These are phyloP conservation scores for Leavenworthia alabamica DNA, from an alignment of 345 rosid genomes.

Conservation along the genomic window DNA sequence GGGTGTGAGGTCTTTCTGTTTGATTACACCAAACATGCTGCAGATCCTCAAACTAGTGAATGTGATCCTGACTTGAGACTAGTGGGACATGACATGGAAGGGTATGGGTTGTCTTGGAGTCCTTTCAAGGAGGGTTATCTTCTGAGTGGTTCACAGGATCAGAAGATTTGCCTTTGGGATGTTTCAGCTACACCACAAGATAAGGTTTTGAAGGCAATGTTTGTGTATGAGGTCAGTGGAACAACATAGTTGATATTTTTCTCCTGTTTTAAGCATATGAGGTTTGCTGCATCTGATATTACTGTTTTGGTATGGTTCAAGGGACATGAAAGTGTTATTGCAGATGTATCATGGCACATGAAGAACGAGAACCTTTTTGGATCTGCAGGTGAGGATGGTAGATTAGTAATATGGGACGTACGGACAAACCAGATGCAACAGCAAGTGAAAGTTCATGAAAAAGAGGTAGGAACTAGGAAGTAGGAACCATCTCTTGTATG, in stretches of 20 bases:
- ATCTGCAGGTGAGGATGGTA: conserved; percentile 86
- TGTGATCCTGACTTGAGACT: conserved; percentile 81
- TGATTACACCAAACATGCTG: conserved; percentile 52
- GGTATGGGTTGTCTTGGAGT: conserved; percentile 93
- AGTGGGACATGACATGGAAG: conserved; percentile 86
- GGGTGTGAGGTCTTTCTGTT: conserved; percentile 69
- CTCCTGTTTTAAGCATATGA: background rate
- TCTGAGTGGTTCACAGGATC: conserved; percentile 84
- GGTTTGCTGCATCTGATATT: background rate
- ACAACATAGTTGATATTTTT: background rate
- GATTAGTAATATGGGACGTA: conserved; percentile 78
- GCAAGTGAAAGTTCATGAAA: conserved; percentile 59
- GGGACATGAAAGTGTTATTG: conserved; percentile 78
- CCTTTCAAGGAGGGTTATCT: conserved; percentile 75
- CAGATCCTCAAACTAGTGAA: conserved; percentile 30
- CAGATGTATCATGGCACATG: conserved; percentile 88
- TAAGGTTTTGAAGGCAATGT: conserved; percentile 57
- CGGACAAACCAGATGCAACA: conserved; percentile 64
- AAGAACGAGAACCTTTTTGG: conserved; percentile 78
- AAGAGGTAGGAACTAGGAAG: too few species aligned
- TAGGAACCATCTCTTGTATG: too few species aligned
- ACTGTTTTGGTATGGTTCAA: conserved; percentile 9
- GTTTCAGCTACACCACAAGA: conserved; percentile 45
- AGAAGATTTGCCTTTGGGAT: conserved; percentile 85
- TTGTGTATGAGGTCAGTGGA: conserved; percentile 54